Evolutionary conservation across 2,329 filamentous ascomycete species (phyloP).

Genomic region (Raffaelea arxii): DNA sequence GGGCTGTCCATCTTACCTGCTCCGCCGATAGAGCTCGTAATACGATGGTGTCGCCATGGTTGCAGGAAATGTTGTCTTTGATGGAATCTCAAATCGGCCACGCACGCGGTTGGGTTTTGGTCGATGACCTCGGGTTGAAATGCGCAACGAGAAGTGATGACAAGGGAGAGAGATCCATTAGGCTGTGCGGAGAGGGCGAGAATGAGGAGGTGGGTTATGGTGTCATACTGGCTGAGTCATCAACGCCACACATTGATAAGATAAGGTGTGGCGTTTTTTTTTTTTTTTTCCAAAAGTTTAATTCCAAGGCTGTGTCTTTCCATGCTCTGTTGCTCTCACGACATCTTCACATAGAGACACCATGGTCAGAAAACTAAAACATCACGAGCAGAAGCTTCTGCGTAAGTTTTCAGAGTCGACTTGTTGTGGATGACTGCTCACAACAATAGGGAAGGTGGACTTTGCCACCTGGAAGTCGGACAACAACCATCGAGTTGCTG

Average conservation of each 20-base stretch:
- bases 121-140: too few relatives aligned
- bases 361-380: slow-evolving; percentile 94
- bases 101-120: background rate
- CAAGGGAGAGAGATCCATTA: too few relatives aligned
- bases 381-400: slow-evolving; percentile 93
- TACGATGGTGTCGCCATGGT: slow-evolving; percentile 38
- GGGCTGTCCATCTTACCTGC: slow-evolving; percentile 58
- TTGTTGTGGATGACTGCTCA: too few relatives aligned
- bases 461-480: slow-evolving; percentile 92
- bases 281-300: background rate
- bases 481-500: slow-evolving; percentile 72
- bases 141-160: too few relatives aligned
- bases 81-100: background rate
- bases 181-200: background rate
- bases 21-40: slow-evolving; percentile 97
- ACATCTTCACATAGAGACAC: slow-evolving; percentile 16
- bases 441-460: slow-evolving; percentile 50
- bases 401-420: slow-evolving; percentile 5
- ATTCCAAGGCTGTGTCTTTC: background rate
- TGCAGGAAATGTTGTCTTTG: slow-evolving; percentile 1
- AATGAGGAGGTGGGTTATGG: background rate
- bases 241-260: background rate
- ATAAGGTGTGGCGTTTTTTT: too few relatives aligned
- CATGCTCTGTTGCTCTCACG: background rate
- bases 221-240: background rate